A percentile compares a stretch with the other conserved stretches of the same genome.
Evolutionary conservation across 1,284 basidiomycete genomes (phyloP).

Genomic region (Malassezia globosa): DNA sequence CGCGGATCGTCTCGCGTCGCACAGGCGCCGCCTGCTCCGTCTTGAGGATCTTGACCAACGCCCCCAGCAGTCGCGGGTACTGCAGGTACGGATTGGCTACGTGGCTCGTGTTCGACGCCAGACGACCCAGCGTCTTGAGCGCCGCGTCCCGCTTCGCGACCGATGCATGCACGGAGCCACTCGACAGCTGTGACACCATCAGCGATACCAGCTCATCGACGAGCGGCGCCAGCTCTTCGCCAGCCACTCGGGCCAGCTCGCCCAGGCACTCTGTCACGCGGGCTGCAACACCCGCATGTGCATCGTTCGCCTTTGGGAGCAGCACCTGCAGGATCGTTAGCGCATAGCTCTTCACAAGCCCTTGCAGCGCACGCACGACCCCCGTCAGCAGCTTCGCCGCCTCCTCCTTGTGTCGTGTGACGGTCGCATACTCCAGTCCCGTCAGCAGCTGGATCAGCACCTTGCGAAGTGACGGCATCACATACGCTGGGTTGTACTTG

Average conservation of each 20-base stretch:
- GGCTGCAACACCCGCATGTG: constrained; percentile 76
- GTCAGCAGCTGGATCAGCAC: constrained; percentile 92
- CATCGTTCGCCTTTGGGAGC: constrained; percentile 73
- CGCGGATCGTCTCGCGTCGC: constrained; percentile 76
- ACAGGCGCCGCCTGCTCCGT: constrained; percentile 62
- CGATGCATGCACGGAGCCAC: constrained; percentile 47
- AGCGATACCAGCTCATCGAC: constrained; percentile 80
- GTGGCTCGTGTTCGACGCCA: constrained; percentile 89
- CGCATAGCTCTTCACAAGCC: constrained; percentile 91
- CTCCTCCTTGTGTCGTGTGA: constrained; percentile 63
- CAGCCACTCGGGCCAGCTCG: constrained; percentile 82
- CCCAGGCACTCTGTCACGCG: constrained; percentile 89
- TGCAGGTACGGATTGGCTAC: constrained; percentile 84
- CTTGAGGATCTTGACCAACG: constrained; percentile 73
- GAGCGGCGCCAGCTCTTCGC: constrained; percentile 74
- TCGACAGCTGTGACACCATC: constrained; percentile 74
- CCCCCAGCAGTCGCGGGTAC: constrained; percentile 76
- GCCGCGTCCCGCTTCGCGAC: constrained; percentile 66
- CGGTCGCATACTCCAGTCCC: constrained; percentile 90
- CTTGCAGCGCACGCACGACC: constrained; percentile 60
- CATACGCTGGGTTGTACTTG: constrained; percentile 92
- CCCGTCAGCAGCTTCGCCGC: constrained; percentile 42
- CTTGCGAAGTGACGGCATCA: constrained; percentile 94
- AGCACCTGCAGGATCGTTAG: constrained; percentile 89
- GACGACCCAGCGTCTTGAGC: constrained; percentile 80